A percentile compares a stretch with the other conserved stretches of the same genome.
Conservation (phyloP, 2,329 filamentous ascomycete genomes). For the Blastomyces emzantsi region DNA sequence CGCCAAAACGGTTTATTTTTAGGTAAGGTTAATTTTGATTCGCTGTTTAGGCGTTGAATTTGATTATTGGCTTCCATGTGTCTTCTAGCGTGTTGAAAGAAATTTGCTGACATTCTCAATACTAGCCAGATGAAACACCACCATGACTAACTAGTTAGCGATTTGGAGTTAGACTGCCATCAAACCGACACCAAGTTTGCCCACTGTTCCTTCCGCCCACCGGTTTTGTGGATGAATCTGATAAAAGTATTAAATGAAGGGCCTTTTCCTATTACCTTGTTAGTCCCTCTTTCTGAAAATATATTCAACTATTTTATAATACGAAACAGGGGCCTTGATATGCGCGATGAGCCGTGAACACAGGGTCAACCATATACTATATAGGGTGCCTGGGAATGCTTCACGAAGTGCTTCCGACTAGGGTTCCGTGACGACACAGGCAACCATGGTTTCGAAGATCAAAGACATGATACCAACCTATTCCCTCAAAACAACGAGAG, state of each 20-base stretch:
- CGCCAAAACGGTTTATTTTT: background rate
- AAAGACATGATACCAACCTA: background rate
- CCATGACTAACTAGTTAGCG: background rate
- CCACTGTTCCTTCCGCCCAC: background rate
- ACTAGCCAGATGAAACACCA: background rate
- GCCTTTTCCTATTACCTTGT: background rate
- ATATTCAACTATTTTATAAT: background rate
- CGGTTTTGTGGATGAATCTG: background rate
- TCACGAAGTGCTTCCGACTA: background rate
- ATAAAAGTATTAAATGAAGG: background rate
- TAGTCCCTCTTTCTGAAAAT: background rate
- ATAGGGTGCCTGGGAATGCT: background rate
- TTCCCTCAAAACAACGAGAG: background rate
- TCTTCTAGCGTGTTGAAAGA: background rate
- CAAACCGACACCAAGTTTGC: background rate
- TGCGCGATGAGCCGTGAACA: background rate
- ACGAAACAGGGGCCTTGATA: background rate
- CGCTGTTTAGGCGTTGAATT: background rate
- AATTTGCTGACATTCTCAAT: background rate
- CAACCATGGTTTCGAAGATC: background rate
- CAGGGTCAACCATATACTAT: background rate
- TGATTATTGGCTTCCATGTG: background rate
- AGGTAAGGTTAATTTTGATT: background rate
- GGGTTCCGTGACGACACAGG: background rate
- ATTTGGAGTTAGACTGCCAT: background rate